Base-by-base conservation (phyloP, 768 basidiomycete genomes). In the Pleurotus citrinopileatus region DNA sequence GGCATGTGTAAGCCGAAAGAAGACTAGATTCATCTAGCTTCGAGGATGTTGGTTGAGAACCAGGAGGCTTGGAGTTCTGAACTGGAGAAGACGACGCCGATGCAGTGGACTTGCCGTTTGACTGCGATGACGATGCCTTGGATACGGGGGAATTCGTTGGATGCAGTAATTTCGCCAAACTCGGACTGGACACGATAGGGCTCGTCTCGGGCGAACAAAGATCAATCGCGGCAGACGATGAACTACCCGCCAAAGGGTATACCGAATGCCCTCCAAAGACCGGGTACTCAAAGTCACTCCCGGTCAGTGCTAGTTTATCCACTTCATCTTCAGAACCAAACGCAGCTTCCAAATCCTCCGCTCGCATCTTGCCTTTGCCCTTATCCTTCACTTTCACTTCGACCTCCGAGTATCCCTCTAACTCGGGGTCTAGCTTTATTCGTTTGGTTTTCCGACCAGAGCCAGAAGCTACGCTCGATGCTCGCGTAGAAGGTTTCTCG, bases 1-100 rank as follows among this genome's bases (percentile, higher is more conserved):
- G 90, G 62, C 90, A 91, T 0, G 79, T 81, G 64, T 89, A 91
- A n/a, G 75, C 69, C 0, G 84, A 76, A 13, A 89, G 74, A 0
- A 66, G 71, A 26, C 77, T 74, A 9, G 65, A 53, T 40, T 54
- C 52, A 19, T 34, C 43, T 27, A 51, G 28, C 27, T 54, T 46
- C 17, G 59, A 23, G 6, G 54, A 63, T 52, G 59, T 22, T n/a
- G 57, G 20, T 51, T 52, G 5, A 27, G 52, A 32, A 15, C 57
- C 37, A 6, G 61, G n/a, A 42, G 45, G 34, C 17, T 23, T 37
- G 28, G 15, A 43, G 37, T 19, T 13, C 29, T 32, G 7, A 13
- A 32, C 29, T 32, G 29, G 13, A 32, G 7, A 6, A 32, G 29
- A 45, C 38, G 55, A 26, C 51, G 2, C 55, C 5, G 36, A 51